phyloP scores from a whole-genome alignment of 176 grass and related monocot genomes.

The Avena atlantica region DNA sequence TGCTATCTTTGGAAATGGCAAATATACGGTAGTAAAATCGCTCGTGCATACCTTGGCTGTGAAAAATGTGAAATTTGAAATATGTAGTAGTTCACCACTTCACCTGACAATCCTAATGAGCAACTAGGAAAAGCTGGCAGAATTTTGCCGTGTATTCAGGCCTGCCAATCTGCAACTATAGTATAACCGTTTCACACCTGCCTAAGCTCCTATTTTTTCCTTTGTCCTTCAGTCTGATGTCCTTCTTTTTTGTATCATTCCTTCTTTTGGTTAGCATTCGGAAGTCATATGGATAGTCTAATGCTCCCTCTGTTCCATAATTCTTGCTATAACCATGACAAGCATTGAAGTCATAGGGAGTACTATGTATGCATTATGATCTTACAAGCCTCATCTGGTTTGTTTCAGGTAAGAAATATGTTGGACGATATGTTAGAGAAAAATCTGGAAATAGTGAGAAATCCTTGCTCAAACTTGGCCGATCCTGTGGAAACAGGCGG shows the following conservation, averaged over 20 bases:
- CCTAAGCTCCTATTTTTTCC: neutral
- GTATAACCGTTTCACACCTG: neutral
- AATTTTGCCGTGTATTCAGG: neutral
- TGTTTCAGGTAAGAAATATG: constrained; percentile 76
- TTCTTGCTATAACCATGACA: no score
- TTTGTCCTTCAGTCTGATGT: neutral
- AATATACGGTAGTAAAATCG: no score
- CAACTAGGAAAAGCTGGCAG: neutral
- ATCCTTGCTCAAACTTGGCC: constrained; percentile 36
- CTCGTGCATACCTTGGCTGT: neutral
- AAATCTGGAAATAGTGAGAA: constrained; percentile 74
- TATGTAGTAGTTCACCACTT: constrained; percentile 19
- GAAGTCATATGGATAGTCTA: neutral
- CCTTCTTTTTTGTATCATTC: neutral
- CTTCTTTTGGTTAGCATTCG: constrained; percentile 7
- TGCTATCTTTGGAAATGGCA: neutral
- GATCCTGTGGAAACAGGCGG: constrained; percentile 53
- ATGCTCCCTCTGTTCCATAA: no score
- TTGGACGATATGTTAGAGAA: constrained; percentile 83
- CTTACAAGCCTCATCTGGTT: constrained; percentile 28
- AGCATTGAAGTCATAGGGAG: no score
- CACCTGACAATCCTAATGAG: neutral
- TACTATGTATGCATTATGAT: neutral
- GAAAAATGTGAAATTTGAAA: neutral
- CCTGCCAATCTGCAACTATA: constrained; percentile 15